These are phyloP conservation scores for Polyrhizophydium stewartii DNA, from an alignment of 371 early-diverging fungal genomes.

Conservation along the genomic window DNA sequence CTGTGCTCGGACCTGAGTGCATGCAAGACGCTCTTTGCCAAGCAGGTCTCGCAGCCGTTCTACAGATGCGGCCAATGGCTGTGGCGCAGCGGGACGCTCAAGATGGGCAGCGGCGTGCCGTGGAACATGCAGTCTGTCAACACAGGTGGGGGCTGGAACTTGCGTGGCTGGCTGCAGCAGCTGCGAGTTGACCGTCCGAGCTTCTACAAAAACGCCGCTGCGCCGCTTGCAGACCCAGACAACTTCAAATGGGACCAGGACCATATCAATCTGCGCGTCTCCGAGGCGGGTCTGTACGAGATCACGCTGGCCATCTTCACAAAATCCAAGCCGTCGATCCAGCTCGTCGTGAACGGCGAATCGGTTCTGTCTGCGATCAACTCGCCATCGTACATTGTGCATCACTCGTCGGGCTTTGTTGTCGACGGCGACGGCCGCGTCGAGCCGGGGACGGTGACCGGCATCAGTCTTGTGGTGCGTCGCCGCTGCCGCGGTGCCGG, in stretches of 20 bases:
- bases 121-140: slow-evolving; percentile 41
- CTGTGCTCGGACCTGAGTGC: slow-evolving; percentile 34
- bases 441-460: slow-evolving; percentile 30
- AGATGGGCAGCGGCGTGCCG: slow-evolving; percentile 29
- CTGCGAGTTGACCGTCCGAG: too few species aligned
- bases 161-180: too few species aligned
- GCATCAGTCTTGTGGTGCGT: slow-evolving; percentile 34
- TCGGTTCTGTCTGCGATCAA: slow-evolving; percentile 44
- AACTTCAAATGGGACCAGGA: slow-evolving; percentile 36
- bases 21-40: slow-evolving; percentile 21
- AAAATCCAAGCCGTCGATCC: slow-evolving; percentile 31
- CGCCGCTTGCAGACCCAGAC: slow-evolving; percentile 24
- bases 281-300: slow-evolving; percentile 42
- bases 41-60: slow-evolving; percentile 26
- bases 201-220: too few species aligned
- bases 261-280: slow-evolving; percentile 18
- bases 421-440: slow-evolving; percentile 26
- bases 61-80: slow-evolving; percentile 36
- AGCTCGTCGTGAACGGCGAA: slow-evolving; percentile 45
- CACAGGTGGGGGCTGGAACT: slow-evolving; percentile 19
- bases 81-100: slow-evolving; percentile 31
- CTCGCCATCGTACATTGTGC: slow-evolving; percentile 41
- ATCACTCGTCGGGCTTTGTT: slow-evolving; percentile 33
- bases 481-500: too few species aligned
- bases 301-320: slow-evolving; percentile 41